Evolutionary conservation across 202 grass and related monocot species (phyloP).

Genomic region (Bolboschoenoplectus hybrid): DNA sequence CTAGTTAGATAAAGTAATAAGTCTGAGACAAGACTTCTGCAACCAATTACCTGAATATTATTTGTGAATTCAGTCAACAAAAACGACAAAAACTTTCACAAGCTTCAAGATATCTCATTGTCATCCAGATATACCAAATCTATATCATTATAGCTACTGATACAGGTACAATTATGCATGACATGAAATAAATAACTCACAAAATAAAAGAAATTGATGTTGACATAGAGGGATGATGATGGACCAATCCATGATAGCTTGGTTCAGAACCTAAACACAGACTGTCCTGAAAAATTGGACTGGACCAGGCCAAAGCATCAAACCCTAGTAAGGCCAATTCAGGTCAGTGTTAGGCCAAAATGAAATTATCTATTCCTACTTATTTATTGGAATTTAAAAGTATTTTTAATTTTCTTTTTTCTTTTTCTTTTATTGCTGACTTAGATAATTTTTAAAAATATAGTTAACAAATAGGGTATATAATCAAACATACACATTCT

Average conservation of each 20-base stretch:
- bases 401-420: neutral
- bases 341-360: neutral
- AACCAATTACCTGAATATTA: neutral
- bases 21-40: neutral
- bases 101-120: neutral
- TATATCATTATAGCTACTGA: neutral
- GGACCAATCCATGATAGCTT: neutral
- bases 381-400: neutral
- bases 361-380: neutral
- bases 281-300: neutral
- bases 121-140: neutral
- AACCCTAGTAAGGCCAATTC: neutral
- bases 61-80: constrained; percentile 5
- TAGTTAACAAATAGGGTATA: neutral
- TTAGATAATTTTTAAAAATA: neutral
- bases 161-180: constrained; percentile 10
- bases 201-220: constrained; percentile 3
- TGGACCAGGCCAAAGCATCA: neutral
- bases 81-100: neutral
- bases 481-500: neutral
- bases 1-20: neutral
- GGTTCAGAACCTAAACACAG: neutral
- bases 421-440: neutral
- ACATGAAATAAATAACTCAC: neutral
- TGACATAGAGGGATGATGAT: neutral